Evolutionary conservation across 2,329 filamentous ascomycete species (phyloP).

Genomic region (Alternaria triticina): DNA sequence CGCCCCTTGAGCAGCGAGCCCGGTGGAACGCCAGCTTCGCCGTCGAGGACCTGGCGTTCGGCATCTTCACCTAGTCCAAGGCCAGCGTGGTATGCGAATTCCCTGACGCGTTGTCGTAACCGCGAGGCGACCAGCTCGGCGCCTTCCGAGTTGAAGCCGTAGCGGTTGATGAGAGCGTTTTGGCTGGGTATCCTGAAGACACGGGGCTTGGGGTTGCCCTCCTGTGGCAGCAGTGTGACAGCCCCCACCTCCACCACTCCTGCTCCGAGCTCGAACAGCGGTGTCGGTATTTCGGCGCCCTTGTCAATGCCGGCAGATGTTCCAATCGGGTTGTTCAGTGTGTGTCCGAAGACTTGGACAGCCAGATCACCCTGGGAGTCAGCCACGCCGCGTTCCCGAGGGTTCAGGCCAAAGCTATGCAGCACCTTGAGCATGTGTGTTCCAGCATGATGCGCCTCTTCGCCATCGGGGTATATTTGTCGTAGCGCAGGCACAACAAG

Average conservation of each 20-base stretch:
- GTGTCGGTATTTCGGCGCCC: slow-evolving; percentile 84
- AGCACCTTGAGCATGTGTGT: slow-evolving; percentile 74
- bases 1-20: slow-evolving; percentile 79
- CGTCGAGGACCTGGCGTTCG: slow-evolving; percentile 77
- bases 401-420: slow-evolving; percentile 76
- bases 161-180: slow-evolving; percentile 91
- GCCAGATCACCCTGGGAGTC: slow-evolving; percentile 61
- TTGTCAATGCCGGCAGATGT: slow-evolving; percentile 98
- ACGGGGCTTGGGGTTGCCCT: slow-evolving; percentile 84
- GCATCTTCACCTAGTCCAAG: slow-evolving; percentile 67
- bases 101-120: slow-evolving; percentile 76
- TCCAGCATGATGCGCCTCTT: slow-evolving; percentile 88
- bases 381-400: slow-evolving; percentile 75
- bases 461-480: slow-evolving; percentile 73
- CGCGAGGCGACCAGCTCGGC: slow-evolving; percentile 84
- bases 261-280: slow-evolving; percentile 83
- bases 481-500: slow-evolving; percentile 68
- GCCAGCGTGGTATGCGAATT: slow-evolving; percentile 75
- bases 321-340: slow-evolving; percentile 83
- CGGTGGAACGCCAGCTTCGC: slow-evolving; percentile 76
- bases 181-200: slow-evolving; percentile 86
- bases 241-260: slow-evolving; percentile 92
- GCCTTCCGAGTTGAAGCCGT: slow-evolving; percentile 90
- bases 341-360: slow-evolving; percentile 76
- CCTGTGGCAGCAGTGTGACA: slow-evolving; percentile 84